Base-by-base conservation (phyloP, 148 eudicot genomes). In the Rheum nobile region DNA sequence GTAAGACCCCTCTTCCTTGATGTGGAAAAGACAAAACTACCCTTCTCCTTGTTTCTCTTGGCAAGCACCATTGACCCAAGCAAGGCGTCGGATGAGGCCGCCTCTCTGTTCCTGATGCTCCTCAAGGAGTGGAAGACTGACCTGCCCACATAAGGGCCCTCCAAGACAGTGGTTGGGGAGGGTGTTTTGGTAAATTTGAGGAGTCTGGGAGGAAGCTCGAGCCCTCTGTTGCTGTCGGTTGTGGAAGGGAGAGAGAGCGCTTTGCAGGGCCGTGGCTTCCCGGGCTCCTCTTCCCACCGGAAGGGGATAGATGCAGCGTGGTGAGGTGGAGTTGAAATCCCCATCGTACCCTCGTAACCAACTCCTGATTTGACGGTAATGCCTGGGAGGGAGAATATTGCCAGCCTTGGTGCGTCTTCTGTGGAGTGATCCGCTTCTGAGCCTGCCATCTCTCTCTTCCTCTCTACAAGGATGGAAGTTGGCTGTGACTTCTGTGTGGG, bases 221-320 rank as follows among this genome's bases (percentile, higher is more conserved):
- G 44, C 75, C 50, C 63, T 48, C 69, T 85, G n/a, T n/a, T n/a
- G n/a, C n/a, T n/a, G n/a, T n/a, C n/a, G 70, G 59, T 16, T 48
- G 8, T 1, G 5, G 34, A 24, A 46, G 28, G 11, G 26, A 44
- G 79, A 39, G 17, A 76, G 19, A 81, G 75, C 44, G 80, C 48
- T 16, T 82, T 81, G 78, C 86, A 84, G 11, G 91, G 87, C 39
- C 84, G 55, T 42, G 97, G 97, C 72, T 89, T 91, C 0, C 97
- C 97, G 6, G 97, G 97, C 70, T 86, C 77, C 76, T 91, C 90
- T 69, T 91, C 97, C 97, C 97, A 91, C 6, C 77, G 76, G 83
- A 91, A 89, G 29, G 97, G 97, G 2, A 91, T 84, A 8, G 94
- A 83, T 7, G 92, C 76, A 44, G 89, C 76, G 73, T 86, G 88